A percentile compares a stretch with the other conserved stretches of the same genome.
Conservation (phyloP, 768 basidiomycete genomes). For the Tulasnella sp. region DNA sequence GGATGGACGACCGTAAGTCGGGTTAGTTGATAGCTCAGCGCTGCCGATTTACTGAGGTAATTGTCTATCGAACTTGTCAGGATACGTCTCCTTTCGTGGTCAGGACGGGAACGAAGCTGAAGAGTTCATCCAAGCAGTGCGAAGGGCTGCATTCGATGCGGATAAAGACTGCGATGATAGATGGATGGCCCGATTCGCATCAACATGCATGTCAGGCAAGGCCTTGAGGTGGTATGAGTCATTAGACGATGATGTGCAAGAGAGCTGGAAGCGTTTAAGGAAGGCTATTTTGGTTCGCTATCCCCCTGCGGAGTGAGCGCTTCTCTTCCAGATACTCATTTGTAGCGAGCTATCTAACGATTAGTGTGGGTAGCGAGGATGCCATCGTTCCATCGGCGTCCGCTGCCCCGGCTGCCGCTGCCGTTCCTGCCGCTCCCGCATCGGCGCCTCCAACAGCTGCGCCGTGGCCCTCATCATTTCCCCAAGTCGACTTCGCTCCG, state of each 20-base stretch:
- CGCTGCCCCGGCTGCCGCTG: neutral
- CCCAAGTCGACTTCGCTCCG: neutral
- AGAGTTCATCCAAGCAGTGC: neutral
- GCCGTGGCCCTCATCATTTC: neutral
- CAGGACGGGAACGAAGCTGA: neutral
- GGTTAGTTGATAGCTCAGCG: neutral
- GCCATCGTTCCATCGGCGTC: neutral
- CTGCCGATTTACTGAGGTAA: too few species aligned
- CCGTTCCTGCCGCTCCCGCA: too few species aligned
- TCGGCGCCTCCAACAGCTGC: neutral
- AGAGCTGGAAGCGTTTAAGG: neutral
- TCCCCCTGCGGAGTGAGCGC: neutral
- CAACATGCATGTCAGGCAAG: neutral
- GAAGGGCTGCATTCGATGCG: neutral
- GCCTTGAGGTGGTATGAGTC: neutral
- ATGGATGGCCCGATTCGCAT: neutral
- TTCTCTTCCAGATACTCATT: neutral
- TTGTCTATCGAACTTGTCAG: neutral
- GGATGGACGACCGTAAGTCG: neutral
- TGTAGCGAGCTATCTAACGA: neutral
- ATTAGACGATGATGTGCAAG: neutral
- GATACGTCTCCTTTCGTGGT: neutral
- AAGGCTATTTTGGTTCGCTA: neutral
- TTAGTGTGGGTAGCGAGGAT: neutral
- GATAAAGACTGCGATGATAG: neutral